Conservation (phyloP, 1,284 basidiomycete genomes). For the Taiwanofungus camphoratus region DNA sequence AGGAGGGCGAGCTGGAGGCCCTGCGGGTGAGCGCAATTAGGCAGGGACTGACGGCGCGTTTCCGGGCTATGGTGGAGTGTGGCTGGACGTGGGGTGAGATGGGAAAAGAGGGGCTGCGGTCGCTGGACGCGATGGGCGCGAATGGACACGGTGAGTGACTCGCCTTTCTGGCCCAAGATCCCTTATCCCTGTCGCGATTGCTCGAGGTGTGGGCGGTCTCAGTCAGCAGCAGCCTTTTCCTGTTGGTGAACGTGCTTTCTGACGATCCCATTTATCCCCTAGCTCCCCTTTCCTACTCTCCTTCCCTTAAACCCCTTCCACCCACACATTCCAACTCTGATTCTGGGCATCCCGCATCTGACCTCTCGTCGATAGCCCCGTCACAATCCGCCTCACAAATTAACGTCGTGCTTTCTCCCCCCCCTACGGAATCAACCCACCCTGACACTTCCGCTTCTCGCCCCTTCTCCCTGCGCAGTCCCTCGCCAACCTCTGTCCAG, state of each 20-base stretch:
- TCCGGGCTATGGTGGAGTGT: constrained; percentile 59
- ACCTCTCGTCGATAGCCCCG: constrained; percentile 34
- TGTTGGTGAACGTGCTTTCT: background rate
- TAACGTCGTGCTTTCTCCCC: constrained; percentile 5
- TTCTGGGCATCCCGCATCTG: constrained; percentile 24
- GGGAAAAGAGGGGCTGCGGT: constrained; percentile 49
- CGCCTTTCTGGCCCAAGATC: constrained; percentile 2
- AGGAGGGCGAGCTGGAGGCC: constrained; percentile 56
- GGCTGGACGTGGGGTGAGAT: constrained; percentile 61
- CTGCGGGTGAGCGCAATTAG: constrained; percentile 46
- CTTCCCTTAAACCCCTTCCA: constrained; percentile 19
- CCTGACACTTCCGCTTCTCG: constrained; percentile 8
- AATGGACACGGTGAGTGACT: constrained; percentile 24
- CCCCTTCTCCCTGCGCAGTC: constrained; percentile 3
- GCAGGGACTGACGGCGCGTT: constrained; percentile 57
- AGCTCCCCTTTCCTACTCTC: constrained; percentile 15
- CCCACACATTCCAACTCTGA: constrained; percentile 5
- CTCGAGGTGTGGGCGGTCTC: background rate
- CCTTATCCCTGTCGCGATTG: too few species aligned
- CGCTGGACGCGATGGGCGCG: constrained; percentile 30
- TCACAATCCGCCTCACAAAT: constrained; percentile 42
- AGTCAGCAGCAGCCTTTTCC: constrained; percentile 1
- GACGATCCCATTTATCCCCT: constrained; percentile 7
- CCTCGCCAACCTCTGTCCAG: background rate
- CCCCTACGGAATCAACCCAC: background rate